Evolutionary conservation across 352 stramenopile species (phyloP).

Genomic region (Globisporangium abappressorium): DNA sequence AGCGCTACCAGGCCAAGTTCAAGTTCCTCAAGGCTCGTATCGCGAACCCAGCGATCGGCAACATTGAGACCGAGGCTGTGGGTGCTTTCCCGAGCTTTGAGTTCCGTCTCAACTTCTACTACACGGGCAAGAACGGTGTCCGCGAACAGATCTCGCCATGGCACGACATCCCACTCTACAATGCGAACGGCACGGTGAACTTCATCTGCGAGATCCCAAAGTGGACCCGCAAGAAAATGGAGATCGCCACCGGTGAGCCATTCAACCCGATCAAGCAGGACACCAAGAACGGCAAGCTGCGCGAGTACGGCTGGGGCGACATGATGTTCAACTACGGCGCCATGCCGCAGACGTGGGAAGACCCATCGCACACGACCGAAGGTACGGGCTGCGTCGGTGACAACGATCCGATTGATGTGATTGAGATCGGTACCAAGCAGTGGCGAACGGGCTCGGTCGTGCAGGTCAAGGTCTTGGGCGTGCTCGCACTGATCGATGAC

Average conservation of each 20-base stretch:
- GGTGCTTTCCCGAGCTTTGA: constrained; percentile 87
- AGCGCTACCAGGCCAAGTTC: constrained; percentile 84
- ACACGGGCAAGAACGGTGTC: constrained; percentile 64
- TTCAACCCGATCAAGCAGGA: constrained; percentile 99
- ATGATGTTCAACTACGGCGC: constrained; percentile 99
- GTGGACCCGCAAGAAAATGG: constrained; percentile 98
- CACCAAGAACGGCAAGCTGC: constrained; percentile 96
- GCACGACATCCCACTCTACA: constrained; percentile 97
- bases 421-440: constrained; percentile 95
- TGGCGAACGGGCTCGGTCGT: constrained; percentile 93
- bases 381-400: constrained; percentile 89
- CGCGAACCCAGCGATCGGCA: constrained; percentile 76
- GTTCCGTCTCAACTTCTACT: constrained; percentile 90
- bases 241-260: constrained; percentile 94
- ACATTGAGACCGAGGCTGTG: constrained; percentile 71
- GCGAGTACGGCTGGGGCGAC: constrained; percentile 95
- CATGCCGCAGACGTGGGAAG: constrained; percentile 99
- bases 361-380: constrained; percentile 89
- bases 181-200: constrained; percentile 85
- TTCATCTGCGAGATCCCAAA: constrained; percentile 98
- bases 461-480: constrained; percentile 97
- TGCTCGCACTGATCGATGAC: constrained; percentile 99
- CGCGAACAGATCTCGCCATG: constrained; percentile 94
- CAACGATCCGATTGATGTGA: constrained; percentile 99
- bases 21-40: constrained; percentile 89